phyloP scores from a whole-genome alignment of 345 rosid species.

The Fremontodendron californicum region DNA sequence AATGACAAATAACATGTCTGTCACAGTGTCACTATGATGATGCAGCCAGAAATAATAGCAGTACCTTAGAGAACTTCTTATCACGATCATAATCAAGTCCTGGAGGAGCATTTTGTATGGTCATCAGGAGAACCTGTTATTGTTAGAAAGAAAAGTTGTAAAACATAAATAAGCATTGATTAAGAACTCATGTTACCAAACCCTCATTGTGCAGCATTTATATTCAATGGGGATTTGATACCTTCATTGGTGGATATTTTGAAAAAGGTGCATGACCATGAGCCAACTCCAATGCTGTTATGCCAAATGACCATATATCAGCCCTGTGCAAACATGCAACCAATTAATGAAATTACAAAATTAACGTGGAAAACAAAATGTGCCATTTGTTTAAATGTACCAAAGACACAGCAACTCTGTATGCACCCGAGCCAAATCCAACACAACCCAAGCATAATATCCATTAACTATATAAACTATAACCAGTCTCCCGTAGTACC shows the following conservation, averaged over 20 bases:
- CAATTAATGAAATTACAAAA: constrained; percentile 22
- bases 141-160: neutral
- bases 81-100: constrained; percentile 98
- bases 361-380: neutral
- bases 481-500: neutral
- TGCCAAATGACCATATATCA: constrained; percentile 99
- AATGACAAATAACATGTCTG: neutral
- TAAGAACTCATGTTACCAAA: neutral
- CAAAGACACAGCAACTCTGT: neutral
- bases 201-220: neutral
- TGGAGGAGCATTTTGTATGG: constrained; percentile 98
- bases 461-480: neutral
- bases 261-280: constrained; percentile 99
- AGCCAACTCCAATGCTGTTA: constrained; percentile 96
- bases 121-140: constrained; percentile 89
- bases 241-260: constrained; percentile 99
- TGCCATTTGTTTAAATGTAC: neutral
- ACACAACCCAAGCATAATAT: neutral
- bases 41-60: constrained; percentile 64
- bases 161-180: neutral
- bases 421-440: neutral
- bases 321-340: constrained; percentile 57
- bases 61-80: constrained; percentile 97
- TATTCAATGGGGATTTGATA: constrained; percentile 19
- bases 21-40: neutral